A percentile compares a stretch with the other conserved stretches of the same genome.
phyloP scores from a whole-genome alignment of 345 rosid genomes.

The Brassica carinata region DNA sequence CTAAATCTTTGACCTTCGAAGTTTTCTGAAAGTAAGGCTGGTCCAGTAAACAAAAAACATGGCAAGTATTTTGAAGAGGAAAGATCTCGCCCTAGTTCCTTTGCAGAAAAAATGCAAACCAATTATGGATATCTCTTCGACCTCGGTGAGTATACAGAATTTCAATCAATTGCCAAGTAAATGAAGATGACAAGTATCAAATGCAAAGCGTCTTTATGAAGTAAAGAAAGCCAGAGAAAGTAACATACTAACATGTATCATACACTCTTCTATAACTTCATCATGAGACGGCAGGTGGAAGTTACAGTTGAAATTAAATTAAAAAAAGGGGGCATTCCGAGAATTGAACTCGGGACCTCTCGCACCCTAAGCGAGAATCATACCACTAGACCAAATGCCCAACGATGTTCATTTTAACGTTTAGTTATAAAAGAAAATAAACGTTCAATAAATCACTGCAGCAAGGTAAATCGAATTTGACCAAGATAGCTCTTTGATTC shows the following conservation, averaged over 20 bases:
- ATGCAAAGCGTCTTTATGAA: neutral
- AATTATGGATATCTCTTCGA: constrained; percentile 66
- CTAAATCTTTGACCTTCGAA: constrained; percentile 57
- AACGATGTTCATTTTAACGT: neutral
- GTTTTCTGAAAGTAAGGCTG: constrained; percentile 67
- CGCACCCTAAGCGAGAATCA: constrained; percentile 93
- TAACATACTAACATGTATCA: neutral
- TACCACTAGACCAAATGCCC: constrained; percentile 94
- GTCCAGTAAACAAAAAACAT: constrained; percentile 52
- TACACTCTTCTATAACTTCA: too few species aligned
- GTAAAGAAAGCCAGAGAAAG: neutral
- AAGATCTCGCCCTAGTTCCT: constrained; percentile 14
- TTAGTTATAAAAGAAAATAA: too few species aligned
- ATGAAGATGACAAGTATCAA: neutral
- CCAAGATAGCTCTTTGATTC: neutral
- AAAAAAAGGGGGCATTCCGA: constrained; percentile 2
- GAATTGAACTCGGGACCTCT: constrained; percentile 81
- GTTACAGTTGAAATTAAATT: neutral
- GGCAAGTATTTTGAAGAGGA: constrained; percentile 27
- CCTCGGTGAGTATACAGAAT: constrained; percentile 3
- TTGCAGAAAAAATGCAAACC: constrained; percentile 13
- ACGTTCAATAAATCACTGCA: neutral
- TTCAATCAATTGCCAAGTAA: constrained; percentile 2
- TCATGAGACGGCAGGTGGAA: neutral
- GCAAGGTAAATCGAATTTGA: neutral